Conservation (phyloP, 345 rosid genomes). For the Rhodamnia argentea region DNA sequence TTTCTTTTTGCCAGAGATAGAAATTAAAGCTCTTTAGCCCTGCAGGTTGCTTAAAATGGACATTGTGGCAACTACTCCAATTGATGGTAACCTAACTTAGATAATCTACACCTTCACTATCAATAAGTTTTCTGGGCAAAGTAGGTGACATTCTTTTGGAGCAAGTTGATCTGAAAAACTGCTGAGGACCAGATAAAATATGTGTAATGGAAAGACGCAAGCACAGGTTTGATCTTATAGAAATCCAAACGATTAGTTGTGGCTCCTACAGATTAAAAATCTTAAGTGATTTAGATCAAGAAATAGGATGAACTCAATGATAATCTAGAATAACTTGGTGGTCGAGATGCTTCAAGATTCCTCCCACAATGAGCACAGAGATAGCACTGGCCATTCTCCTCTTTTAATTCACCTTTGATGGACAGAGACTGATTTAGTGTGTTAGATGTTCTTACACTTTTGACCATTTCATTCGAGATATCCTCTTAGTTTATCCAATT, state of each 20-base stretch:
- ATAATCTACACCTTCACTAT: not conserved
- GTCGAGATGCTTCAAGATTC: not conserved
- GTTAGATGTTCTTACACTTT: not conserved
- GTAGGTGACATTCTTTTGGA: not conserved
- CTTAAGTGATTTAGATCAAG: not conserved
- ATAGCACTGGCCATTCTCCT: not conserved
- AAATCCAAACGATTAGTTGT: not conserved
- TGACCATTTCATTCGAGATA: not conserved
- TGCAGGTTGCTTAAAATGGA: not conserved
- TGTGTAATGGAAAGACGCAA: not conserved
- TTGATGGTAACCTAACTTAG: not conserved
- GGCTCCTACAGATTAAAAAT: not conserved
- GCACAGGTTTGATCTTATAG: not conserved
- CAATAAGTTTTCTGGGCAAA: not conserved
- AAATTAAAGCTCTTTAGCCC: not conserved
- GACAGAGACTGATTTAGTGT: not conserved
- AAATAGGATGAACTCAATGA: not conserved
- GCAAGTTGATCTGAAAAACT: not conserved
- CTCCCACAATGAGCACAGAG: not conserved
- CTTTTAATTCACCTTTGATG: not conserved
- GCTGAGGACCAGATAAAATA: not conserved
- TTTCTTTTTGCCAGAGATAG: not conserved
- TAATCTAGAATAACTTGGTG: not conserved
- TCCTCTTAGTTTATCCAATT: not conserved
- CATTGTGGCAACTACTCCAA: not conserved